A percentile compares a stretch with the other conserved stretches of the same genome.
Evolutionary conservation across 2,329 filamentous ascomycete species (phyloP).

Genomic region (Cyclaneusma minus): DNA sequence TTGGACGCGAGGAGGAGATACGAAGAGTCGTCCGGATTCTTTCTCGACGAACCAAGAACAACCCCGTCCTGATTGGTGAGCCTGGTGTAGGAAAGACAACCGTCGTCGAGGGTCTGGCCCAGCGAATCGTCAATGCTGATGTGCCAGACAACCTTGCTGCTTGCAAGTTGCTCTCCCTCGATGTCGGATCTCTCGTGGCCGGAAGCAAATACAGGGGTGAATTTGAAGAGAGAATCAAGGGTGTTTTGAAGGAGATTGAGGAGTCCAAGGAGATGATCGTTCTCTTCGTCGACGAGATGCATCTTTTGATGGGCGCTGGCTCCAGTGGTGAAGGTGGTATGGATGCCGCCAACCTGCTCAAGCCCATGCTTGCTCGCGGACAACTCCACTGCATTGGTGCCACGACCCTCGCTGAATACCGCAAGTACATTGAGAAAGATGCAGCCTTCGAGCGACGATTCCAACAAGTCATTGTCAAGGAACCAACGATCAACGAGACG

Average conservation of each 20-base stretch:
- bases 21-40: constrained; percentile 81
- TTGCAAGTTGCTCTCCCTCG: constrained; percentile 86
- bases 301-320: constrained; percentile 94
- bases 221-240: constrained; percentile 99
- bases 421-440: constrained; percentile 99
- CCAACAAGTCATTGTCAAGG: constrained; percentile 95
- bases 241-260: constrained; percentile 90
- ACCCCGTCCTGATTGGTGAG: constrained; percentile 93
- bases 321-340: constrained; percentile 92
- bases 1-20: constrained; percentile 92
- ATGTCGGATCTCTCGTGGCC: constrained; percentile 87
- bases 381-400: constrained; percentile 97
- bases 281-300: constrained; percentile 96
- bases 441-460: constrained; percentile 96
- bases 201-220: constrained; percentile 98
- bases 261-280: constrained; percentile 94
- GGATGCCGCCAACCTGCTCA: constrained; percentile 94
- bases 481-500: constrained; percentile 76
- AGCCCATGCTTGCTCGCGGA: constrained; percentile 93
- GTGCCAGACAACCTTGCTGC: constrained; percentile 89
- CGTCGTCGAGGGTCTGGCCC: constrained; percentile 88
- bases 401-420: constrained; percentile 86
- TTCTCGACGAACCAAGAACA: constrained; percentile 92
- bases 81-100: constrained; percentile 98
- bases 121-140: constrained; percentile 91